Base-by-base conservation (phyloP, 1,284 basidiomycete genomes). In the Tilletia caries region DNA sequence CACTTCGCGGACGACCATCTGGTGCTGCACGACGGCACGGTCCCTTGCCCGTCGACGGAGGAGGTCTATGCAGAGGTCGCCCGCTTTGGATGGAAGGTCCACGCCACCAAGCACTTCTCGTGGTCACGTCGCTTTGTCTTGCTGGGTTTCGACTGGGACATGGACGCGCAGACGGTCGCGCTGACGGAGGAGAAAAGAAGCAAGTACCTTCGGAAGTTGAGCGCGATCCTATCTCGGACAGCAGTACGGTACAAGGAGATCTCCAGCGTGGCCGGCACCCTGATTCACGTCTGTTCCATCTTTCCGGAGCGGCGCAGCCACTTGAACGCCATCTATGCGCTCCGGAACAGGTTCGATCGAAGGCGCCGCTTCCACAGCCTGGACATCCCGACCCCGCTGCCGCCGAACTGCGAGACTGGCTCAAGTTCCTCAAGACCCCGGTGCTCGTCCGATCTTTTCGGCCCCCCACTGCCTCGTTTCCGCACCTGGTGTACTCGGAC, bases 1-100 rank as follows among this genome's bases (percentile, higher is more conserved):
- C 48, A 50, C 48, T 50, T n/a, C 48, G 48, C 25, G 18, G 48
- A 50, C 48, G 48, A 50, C 48, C 18, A 50, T 18, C 48, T 50
- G 5, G 20, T 50, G 20, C 18, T 50, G 4, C n/a, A 6, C 46
- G 37, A 41, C 13, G 37, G 37, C 37, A 41, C 37, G 37, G 48
- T 6, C 48, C 5, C 25, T 6, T 6, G 20, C 25, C 48, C 48
- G 4, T 5, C 48, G 18, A 18, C 4, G 20, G 18, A 4, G 20
- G 48, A n/a, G 48, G 48, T 50, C 5, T n/a, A n/a, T 6, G 48
- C 4, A 6, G 48, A 6, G 48, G 48, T 50, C 20, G 20, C 4
- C 4, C 25, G 20, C 4, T 50, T 20, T 20, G 48, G 48, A 50
- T 50, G 48, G n/a, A n/a, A n/a, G n/a, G n/a, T n/a, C n/a, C n/a